Evolutionary conservation across 495 filamentous ascomycete genomes (phyloP), one percentile per base, ranked within the genome.

Genomic region (Barbatosphaeria neglecta): DNA sequence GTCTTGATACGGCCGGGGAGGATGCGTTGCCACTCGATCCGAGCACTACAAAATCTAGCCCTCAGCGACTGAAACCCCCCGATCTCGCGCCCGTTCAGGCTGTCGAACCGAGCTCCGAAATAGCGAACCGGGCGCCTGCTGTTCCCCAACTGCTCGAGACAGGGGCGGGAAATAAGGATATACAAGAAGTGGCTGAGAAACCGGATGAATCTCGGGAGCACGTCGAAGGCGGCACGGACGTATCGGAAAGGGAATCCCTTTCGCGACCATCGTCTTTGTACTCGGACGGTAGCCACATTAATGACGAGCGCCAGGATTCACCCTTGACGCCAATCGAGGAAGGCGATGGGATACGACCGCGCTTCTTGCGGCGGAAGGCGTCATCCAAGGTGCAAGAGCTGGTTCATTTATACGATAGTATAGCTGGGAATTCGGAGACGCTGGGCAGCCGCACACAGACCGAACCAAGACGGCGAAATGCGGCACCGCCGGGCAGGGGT

Each of bases 261-360:
- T 67, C 65, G 16, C 58, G 63, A 20, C 52, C 68, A 11, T 64
- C 69, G 4, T 69, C 70, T 3, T 60, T 62, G 2, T 68, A 57
- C 8, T 67, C 62, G 6, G 55, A 66, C 10, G 60, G 64, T 16
- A 75, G 66, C 25, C 64, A 63, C 27, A 60, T 57, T 25, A 61
- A 61, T 20, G 54, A 60, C 22, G 61, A 60, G 1, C 54, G 50
- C 2, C 64, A 66, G 49, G 71, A 75, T 24, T 77, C 72, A 0
- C 73, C 73, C 6, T 61, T 73, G n/a, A 74, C 72, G 2, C 73
- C 72, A n/a, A 60, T 74, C 31, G 73, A 77, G 44, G 73, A 77
- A 20, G 73, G 74, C 17, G 57, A 61, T 7, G 64, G 51, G 31
- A 44, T 45, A 20, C 61, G 58, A 2, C 50, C 61, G 15, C 51